Conservation (phyloP, 768 basidiomycete genomes). For the Chalciporus chontae region DNA sequence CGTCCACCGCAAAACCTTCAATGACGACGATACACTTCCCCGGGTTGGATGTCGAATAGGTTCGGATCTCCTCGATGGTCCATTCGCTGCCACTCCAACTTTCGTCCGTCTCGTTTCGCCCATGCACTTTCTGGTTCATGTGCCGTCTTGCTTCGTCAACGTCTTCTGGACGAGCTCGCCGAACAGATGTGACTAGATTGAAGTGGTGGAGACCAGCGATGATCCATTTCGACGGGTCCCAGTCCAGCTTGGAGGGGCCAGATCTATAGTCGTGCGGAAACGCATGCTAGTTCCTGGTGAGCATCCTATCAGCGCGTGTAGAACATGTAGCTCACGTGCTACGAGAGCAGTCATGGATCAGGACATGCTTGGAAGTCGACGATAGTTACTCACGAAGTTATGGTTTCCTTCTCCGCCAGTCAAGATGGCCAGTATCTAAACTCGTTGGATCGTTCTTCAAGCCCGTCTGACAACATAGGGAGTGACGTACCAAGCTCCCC, state of each 20-base stretch:
- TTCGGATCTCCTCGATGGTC: conserved; percentile 35
- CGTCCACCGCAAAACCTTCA: conserved; percentile 60
- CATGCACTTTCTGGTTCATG: conserved; percentile 43
- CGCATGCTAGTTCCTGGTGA: conserved; percentile 48
- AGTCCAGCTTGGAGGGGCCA: conserved; percentile 55
- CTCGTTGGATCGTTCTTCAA: background rate
- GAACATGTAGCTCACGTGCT: conserved; percentile 47
- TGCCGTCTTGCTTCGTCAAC: conserved; percentile 43
- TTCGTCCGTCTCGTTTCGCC: conserved; percentile 12
- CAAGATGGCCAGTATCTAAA: conserved; percentile 60
- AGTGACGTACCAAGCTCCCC: conserved; percentile 59
- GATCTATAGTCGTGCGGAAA: conserved; percentile 80
- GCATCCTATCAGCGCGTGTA: background rate
- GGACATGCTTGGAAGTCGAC: background rate
- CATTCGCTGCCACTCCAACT: conserved; percentile 41
- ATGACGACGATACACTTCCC: conserved; percentile 51
- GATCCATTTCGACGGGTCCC: conserved; percentile 84
- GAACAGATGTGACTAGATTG: conserved; percentile 46
- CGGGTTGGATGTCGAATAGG: conserved; percentile 30
- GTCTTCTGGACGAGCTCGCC: conserved; percentile 48
- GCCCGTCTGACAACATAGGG: background rate
- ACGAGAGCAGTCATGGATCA: background rate
- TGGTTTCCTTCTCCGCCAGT: conserved; percentile 80
- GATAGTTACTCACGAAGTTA: conserved; percentile 53
- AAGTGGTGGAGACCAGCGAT: conserved; percentile 50